A percentile compares a stretch with the other conserved stretches of the same genome.
Conservation (phyloP, 78 protist genomes). For the Dictyostelium brefeldianum region DNA sequence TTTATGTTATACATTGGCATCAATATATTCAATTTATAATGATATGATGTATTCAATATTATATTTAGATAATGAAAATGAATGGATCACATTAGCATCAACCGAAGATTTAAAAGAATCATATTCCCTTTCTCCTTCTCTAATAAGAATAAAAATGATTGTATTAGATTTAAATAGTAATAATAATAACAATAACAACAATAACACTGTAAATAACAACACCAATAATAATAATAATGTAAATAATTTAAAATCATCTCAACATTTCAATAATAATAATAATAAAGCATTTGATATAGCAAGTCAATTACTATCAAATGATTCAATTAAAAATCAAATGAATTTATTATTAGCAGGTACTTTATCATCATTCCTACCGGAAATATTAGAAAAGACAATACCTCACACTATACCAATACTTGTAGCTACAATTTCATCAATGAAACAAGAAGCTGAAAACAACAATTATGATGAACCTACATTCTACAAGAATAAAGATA, state of each 20-base stretch:
- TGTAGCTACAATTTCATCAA: constrained; percentile 36
- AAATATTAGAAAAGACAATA: constrained; percentile 50
- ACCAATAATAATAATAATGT: not conserved
- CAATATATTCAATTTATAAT: constrained; percentile 34
- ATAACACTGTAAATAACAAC: not conserved
- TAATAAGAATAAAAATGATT: constrained; percentile 23
- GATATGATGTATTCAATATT: constrained; percentile 48
- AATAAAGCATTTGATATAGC: constrained; percentile 38
- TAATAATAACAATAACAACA: constrained; percentile 20
- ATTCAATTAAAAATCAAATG: not conserved
- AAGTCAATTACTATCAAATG: constrained; percentile 34
- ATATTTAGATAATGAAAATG: constrained; percentile 80
- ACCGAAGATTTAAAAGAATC: constrained; percentile 78
- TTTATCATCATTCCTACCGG: constrained; percentile 34
- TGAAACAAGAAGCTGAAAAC: constrained; percentile 6
- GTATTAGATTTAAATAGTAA: not conserved
- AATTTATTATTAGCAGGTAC: constrained; percentile 37
- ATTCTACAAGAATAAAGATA: constrained; percentile 23
- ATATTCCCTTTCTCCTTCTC: constrained; percentile 15
- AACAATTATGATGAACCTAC: constrained; percentile 4
- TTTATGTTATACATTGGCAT: constrained; percentile 48
- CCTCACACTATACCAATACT: constrained; percentile 66
- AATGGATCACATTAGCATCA: constrained; percentile 74
- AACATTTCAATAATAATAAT: constrained; percentile 5
- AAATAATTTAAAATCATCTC: not conserved